phyloP scores from a whole-genome alignment of 2,329 filamentous ascomycete genomes.

The Dothistroma pini region DNA sequence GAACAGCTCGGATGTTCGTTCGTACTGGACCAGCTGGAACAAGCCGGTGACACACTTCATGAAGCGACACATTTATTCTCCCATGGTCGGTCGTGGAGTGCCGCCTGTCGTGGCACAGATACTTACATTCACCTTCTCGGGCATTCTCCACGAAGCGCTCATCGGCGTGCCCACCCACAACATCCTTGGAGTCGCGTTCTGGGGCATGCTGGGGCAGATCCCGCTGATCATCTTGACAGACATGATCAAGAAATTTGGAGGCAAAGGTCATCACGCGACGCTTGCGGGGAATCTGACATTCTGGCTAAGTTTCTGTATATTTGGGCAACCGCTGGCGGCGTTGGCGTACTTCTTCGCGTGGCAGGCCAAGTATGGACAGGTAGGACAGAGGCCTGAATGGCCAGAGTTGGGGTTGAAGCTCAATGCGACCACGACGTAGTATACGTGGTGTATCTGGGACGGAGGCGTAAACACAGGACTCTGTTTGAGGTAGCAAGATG shows the following conservation, averaged over 20 bases:
- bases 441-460: neutral
- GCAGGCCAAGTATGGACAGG: slow-evolving; percentile 85
- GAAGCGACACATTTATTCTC: slow-evolving; percentile 88
- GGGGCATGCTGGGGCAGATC: slow-evolving; percentile 90
- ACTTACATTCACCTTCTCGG: slow-evolving; percentile 83
- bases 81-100: slow-evolving; percentile 80
- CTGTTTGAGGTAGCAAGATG: neutral
- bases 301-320: slow-evolving; percentile 92
- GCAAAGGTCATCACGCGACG: slow-evolving; percentile 66
- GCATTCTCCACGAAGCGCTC: slow-evolving; percentile 83
- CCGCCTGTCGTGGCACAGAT: slow-evolving; percentile 66
- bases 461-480: neutral
- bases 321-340: slow-evolving; percentile 89
- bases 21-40: slow-evolving; percentile 97
- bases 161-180: slow-evolving; percentile 88
- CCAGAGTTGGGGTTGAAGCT: slow-evolving; percentile 19
- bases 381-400: slow-evolving; percentile 23
- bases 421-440: slow-evolving; percentile 1
- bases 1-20: slow-evolving; percentile 82
- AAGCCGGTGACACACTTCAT: slow-evolving; percentile 97
- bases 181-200: slow-evolving; percentile 73
- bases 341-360: slow-evolving; percentile 96
- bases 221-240: slow-evolving; percentile 80
- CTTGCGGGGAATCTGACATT: slow-evolving; percentile 90
- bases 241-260: slow-evolving; percentile 67